Conservation (phyloP, 805 yeast species). For the Candida rishiriensis region DNA sequence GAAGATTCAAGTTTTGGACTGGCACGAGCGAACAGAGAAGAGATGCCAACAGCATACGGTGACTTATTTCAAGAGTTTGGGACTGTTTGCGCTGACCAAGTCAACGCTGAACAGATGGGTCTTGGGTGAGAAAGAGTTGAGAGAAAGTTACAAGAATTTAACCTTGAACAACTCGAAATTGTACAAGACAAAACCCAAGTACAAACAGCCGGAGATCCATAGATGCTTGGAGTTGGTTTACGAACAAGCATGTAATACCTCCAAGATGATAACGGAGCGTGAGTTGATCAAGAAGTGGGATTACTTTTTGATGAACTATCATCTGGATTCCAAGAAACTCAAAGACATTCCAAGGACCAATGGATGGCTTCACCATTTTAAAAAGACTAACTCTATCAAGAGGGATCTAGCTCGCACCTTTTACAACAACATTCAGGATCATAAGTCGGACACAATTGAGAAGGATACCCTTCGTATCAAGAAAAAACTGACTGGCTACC, state of each 20-base stretch:
- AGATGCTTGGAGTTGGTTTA: slow-evolving; percentile 33
- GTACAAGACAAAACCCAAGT: slow-evolving; percentile 31
- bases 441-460: slow-evolving; percentile 11
- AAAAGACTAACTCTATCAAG: slow-evolving; percentile 26
- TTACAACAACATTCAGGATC: slow-evolving; percentile 15
- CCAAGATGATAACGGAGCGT: slow-evolving; percentile 25
- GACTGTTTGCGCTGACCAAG: slow-evolving; percentile 33
- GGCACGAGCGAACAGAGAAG: slow-evolving; percentile 29
- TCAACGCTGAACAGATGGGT: slow-evolving; percentile 39
- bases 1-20: slow-evolving; percentile 32
- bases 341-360: slow-evolving; percentile 26
- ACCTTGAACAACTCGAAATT: slow-evolving; percentile 23
- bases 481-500: slow-evolving; percentile 11
- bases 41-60: slow-evolving; percentile 34
- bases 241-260: slow-evolving; percentile 33
- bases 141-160: slow-evolving; percentile 25
- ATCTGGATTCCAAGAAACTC: slow-evolving; percentile 7
- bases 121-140: slow-evolving; percentile 27
- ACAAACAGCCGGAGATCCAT: slow-evolving; percentile 31
- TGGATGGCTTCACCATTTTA: slow-evolving; percentile 40
- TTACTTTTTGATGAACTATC: slow-evolving; percentile 19
- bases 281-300: slow-evolving; percentile 30
- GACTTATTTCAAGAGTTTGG: slow-evolving; percentile 25
- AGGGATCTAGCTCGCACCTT: slow-evolving; percentile 25
- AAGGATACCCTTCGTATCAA: slow-evolving; percentile 25